Evolutionary conservation across 23 red algal species (phyloP), one percentile per base, ranked within the genome.

Genomic region (Rhodosorus marinus): DNA sequence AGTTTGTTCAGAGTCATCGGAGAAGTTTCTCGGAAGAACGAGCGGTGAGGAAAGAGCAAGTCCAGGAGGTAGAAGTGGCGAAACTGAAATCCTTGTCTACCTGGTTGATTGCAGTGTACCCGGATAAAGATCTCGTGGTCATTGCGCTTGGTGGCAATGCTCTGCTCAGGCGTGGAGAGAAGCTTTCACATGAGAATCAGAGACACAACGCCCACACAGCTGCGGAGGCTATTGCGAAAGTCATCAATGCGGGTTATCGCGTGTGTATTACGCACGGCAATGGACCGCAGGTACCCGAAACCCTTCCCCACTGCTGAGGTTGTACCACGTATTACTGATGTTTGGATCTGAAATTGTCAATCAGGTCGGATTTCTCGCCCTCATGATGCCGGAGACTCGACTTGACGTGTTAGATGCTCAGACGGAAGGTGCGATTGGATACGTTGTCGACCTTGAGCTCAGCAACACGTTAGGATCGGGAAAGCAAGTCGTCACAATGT

Each of bases 351-450:
- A n/a, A n/a, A n/a, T n/a, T n/a, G n/a, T n/a, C n/a, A n/a, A n/a
- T n/a, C n/a, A 35, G 62, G 42, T 47, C 45, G 5, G 62, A 67
- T 30, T 34, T 67, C 24, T 35, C 62, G 3, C 35, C 41, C 20
- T 52, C 54, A 29, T 33, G 47, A 23, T 5, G 54, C 21, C 62
- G 55, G 26, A 2, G 50, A 23, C 50, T 67, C 32, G 35, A 35
- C 0, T 42, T 67, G 21, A 52, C 43, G 33, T 67, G 23, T 67
- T 49, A 24, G 62, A 67, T 40, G 62, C 62, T 1, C 36, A 67
- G 33, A 49, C 62, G 17, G 50, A 67, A n/a, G 62, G 62, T 24
- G 25, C 38, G 1, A 67, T 67, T 50, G 62, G 62, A 49, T 67
- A 67, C 9, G 55, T 67, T 49, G 43, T 67, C 21, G 50, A 67